Conservation (phyloP, 1,284 basidiomycete genomes). For the Athelia sp. region DNA sequence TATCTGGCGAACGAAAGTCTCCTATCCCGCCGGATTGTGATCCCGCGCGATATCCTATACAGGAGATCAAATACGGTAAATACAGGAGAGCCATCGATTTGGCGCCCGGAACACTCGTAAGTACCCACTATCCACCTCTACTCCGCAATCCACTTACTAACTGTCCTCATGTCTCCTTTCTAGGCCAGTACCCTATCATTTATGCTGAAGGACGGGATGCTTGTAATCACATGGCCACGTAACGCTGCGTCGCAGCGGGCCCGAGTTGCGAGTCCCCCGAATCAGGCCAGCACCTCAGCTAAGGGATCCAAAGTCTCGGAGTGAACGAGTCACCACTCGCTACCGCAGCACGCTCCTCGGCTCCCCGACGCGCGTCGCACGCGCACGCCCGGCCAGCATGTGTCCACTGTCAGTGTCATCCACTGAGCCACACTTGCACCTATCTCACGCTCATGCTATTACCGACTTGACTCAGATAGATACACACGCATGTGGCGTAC, state of each 20-base stretch:
- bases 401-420: no score
- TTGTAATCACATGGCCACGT: conserved; percentile 47
- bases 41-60: conserved; percentile 18
- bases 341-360: no score
- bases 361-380: no score
- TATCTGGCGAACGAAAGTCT: conserved; percentile 40
- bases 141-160: not conserved
- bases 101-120: conserved; percentile 43
- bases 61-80: conserved; percentile 49
- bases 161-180: not conserved
- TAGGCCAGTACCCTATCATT: conserved; percentile 15
- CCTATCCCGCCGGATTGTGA: conserved; percentile 16
- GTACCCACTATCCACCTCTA: conserved; percentile 13
- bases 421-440: no score
- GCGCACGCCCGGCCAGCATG: no score
- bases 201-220: conserved; percentile 40
- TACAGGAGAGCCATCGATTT: conserved; percentile 42
- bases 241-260: conserved; percentile 2
- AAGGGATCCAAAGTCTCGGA: no score
- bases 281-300: no score
- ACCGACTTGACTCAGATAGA: no score
- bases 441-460: no score
- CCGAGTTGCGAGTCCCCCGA: no score
- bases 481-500: no score
- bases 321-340: no score